These are phyloP conservation scores for Silene noctiflora DNA, from an alignment of 179 eudicot species.

Conservation along the genomic window DNA sequence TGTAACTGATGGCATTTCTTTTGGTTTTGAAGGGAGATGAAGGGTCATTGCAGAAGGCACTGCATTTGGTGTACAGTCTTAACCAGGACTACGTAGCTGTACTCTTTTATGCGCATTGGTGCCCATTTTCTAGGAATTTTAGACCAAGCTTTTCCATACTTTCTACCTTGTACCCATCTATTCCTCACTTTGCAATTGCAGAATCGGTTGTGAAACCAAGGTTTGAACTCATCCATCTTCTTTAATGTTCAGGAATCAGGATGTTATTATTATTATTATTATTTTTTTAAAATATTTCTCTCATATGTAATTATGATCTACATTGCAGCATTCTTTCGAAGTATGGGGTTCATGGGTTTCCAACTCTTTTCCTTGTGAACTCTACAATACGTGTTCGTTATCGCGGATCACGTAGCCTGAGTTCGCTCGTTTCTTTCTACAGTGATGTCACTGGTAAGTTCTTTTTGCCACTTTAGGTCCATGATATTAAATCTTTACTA, in stretches of 20 bases:
- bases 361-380: conserved; percentile 76
- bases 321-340: conserved; percentile 76
- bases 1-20: conserved; percentile 19
- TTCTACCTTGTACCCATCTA: conserved; percentile 73
- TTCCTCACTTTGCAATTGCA: conserved; percentile 88
- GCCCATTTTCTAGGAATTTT: conserved; percentile 81
- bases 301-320: not conserved
- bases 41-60: conserved; percentile 68
- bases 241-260: not conserved
- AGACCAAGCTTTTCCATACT: conserved; percentile 65
- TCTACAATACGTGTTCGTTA: conserved; percentile 83
- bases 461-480: conserved; percentile 1
- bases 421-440: conserved; percentile 73
- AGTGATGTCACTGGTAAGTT: conserved; percentile 66
- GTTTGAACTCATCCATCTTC: conserved; percentile 36
- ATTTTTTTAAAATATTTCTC: not conserved
- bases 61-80: conserved; percentile 52
- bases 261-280: not conserved
- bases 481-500: not conserved
- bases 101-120: conserved; percentile 97
- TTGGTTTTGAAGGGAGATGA: conserved; percentile 69
- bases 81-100: conserved; percentile 63
- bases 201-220: conserved; percentile 83
- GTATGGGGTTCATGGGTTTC: conserved; percentile 95
- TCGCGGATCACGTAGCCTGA: conserved; percentile 72